A percentile compares a stretch with the other conserved stretches of the same genome.
These are phyloP conservation scores for Hibiscus trionum DNA, from an alignment of 345 rosid species.

Conservation along the genomic window DNA sequence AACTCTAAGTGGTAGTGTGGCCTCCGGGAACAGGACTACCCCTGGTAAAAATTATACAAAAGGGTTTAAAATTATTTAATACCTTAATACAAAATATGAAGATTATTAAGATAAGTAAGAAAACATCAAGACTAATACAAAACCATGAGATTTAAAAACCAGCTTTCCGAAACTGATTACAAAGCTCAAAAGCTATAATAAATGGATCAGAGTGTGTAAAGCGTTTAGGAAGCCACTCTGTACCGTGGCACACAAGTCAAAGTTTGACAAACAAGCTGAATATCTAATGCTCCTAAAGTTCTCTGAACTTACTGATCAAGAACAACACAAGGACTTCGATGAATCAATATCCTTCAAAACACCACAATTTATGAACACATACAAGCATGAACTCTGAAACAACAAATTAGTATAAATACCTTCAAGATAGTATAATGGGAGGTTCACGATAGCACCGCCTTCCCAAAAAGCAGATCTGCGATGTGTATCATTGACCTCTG, in stretches of 20 bases:
- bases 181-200: background rate
- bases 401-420: conserved; percentile 30
- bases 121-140: background rate
- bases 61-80: background rate
- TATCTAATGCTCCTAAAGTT: background rate
- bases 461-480: conserved; percentile 64
- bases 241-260: background rate
- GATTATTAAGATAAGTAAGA: background rate
- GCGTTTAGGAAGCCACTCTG: background rate
- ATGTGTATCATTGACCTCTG: conserved; percentile 90
- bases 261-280: background rate
- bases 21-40: conserved; percentile 92
- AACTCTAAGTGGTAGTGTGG: conserved; percentile 89
- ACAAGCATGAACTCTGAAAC: background rate
- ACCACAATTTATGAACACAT: background rate
- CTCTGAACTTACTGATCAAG: background rate
- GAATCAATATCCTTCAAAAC: background rate
- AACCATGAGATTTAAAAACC: background rate
- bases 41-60: conserved; percentile 40
- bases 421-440: conserved; percentile 82
- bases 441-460: conserved; percentile 56
- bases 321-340: background rate
- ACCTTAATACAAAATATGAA: background rate
- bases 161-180: background rate
- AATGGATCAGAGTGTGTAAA: background rate